Evolutionary conservation across 306 rosid species (phyloP), one percentile per base, ranked within the genome.

Genomic region (Albizia julibrissin): DNA sequence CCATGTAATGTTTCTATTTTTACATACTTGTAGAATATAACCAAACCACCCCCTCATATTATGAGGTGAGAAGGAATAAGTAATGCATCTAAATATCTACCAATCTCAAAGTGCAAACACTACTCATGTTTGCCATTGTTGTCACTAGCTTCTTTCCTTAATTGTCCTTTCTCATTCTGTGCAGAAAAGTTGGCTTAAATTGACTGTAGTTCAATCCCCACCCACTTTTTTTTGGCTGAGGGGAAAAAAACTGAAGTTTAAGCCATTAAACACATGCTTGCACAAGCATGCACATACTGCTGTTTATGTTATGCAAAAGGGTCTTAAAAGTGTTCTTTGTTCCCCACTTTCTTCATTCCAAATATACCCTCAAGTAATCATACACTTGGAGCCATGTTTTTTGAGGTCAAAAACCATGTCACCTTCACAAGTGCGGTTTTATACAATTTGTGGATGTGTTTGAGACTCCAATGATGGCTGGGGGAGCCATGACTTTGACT

Each of bases 401-500:
- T 37, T 31, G 10, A 29, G 40, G 10, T 64, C 0, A 31, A 79
- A 79, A 79, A 71, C 21, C 61, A 65, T 76, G 80, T 10, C 70
- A 64, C 27, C 67, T 80, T 54, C 67, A 13, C 47, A 72, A 76
- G 52, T 27, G 1, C 14, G 16, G 50, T 21, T 21, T 74, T 5
- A 44, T 22, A 70, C 37, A 37, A 12, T 6, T 6, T 24, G 33
- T n/a, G 67, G 77, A 59, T 68, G 81, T 54, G 80, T 83, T 83
- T 80, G 87, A 75, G 79, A 75, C 40, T 24, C 54, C 69, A 75
- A 58, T 58, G 79, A 75, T 75, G 79, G 79, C 47, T 37, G 8
- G 15, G 69, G 39, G 22, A 86, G 85, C 83, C 76, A 66, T 58
- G 83, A 8, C 72, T 86, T 86, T 86, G 89, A 80, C 87, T 40